Conservation (phyloP, 2,329 filamentous ascomycete species). For the Ophiostoma sp. region DNA sequence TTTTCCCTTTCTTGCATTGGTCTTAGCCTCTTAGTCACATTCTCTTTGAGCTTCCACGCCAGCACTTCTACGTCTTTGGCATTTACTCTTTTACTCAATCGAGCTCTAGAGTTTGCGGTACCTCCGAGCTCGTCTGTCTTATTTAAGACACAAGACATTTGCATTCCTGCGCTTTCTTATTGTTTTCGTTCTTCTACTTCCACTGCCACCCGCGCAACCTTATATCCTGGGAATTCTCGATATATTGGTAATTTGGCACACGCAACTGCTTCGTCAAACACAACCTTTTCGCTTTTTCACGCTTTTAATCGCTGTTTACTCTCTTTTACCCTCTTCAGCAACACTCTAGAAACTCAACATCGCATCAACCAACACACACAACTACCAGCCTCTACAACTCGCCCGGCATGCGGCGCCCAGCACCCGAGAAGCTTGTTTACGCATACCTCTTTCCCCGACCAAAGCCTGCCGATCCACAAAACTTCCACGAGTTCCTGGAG, state of each 20-base stretch:
- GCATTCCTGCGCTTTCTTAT: neutral
- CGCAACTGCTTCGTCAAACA: neutral
- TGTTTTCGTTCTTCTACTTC: neutral
- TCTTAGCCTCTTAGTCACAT: conserved; percentile 5
- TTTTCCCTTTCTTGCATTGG: neutral
- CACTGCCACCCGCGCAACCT: neutral
- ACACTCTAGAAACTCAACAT: neutral
- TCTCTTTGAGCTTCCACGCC: neutral
- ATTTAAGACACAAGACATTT: conserved; percentile 3
- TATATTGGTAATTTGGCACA: neutral
- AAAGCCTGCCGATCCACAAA: conserved; percentile 61
- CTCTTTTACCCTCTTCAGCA: neutral
- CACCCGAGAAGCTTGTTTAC: conserved; percentile 68
- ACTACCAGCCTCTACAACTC: neutral
- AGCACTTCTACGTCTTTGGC: conserved; percentile 8
- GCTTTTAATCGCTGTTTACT: neutral
- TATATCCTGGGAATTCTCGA: neutral
- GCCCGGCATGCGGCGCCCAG: conserved; percentile 62
- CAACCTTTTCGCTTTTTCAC: neutral
- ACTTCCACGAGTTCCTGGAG: conserved; percentile 64
- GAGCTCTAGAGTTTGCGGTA: conserved; percentile 6
- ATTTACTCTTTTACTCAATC: neutral
- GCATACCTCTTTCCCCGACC: conserved; percentile 66
- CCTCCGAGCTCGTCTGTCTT: neutral
- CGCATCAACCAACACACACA: neutral